phyloP scores from a whole-genome alignment of 2,329 filamentous ascomycete genomes.

The Penicillium capsulatum region DNA sequence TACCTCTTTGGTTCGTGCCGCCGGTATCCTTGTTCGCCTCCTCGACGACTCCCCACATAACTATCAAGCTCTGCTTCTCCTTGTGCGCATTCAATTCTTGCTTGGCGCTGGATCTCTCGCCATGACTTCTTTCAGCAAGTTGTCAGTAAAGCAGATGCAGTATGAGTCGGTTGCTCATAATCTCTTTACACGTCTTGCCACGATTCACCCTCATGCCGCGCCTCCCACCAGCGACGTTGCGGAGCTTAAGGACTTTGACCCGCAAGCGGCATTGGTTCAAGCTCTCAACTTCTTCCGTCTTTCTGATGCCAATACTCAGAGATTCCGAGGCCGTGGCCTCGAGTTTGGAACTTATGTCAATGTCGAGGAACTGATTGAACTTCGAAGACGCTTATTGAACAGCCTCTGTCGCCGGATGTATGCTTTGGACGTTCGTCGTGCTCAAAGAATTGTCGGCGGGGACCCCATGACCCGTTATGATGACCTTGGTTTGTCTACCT shows the following conservation, averaged over 20 bases:
- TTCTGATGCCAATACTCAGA: slow-evolving; percentile 36
- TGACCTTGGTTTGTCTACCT: slow-evolving; percentile 32
- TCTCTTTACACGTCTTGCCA: slow-evolving; percentile 46
- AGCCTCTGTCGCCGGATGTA: slow-evolving; percentile 43
- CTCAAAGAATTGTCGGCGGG: slow-evolving; percentile 39
- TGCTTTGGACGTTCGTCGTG: slow-evolving; percentile 41
- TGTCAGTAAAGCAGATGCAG: slow-evolving; percentile 49
- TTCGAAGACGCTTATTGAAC: slow-evolving; percentile 36
- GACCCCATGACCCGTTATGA: slow-evolving; percentile 34
- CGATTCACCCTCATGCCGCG: slow-evolving; percentile 44
- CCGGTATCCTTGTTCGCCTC: slow-evolving; percentile 39
- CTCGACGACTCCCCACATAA: slow-evolving; percentile 44
- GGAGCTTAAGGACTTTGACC: slow-evolving; percentile 42
- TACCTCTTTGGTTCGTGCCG: slow-evolving; percentile 35
- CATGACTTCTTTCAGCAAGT: slow-evolving; percentile 43
- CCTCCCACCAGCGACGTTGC: slow-evolving; percentile 38
- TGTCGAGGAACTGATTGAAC: slow-evolving; percentile 41
- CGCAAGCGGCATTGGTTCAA: slow-evolving; percentile 38
- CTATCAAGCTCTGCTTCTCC: slow-evolving; percentile 43
- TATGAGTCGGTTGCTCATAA: slow-evolving; percentile 47
- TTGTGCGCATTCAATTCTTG: slow-evolving; percentile 43
- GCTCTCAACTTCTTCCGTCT: slow-evolving; percentile 42
- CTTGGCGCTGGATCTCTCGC: slow-evolving; percentile 46
- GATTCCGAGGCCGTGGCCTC: slow-evolving; percentile 37
- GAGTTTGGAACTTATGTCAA: slow-evolving; percentile 44